Percentiles rank a stretch among this genome's conserved stretches.
These are phyloP conservation scores for Immersiporthe knoxdaviesiana DNA, from an alignment of 2,329 filamentous ascomycete species.

Conservation along the genomic window DNA sequence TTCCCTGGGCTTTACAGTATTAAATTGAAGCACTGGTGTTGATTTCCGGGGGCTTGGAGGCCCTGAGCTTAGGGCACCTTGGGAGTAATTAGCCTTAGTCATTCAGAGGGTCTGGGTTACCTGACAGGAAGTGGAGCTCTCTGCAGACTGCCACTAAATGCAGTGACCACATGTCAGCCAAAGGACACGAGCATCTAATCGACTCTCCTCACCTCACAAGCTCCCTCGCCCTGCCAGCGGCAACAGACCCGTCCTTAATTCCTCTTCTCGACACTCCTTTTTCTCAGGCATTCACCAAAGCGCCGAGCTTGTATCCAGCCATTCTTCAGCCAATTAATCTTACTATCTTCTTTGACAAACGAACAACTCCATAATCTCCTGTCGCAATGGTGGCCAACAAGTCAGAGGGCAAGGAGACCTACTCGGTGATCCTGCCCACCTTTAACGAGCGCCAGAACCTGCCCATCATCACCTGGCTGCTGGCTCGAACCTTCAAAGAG, in stretches of 20 bases:
- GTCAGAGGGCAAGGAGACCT: slow-evolving; percentile 66
- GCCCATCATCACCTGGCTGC: slow-evolving; percentile 91
- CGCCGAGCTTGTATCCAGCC: not conserved
- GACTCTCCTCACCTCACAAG: not conserved
- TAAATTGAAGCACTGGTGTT: too few relatives aligned
- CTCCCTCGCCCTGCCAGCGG: not conserved
- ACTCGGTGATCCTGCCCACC: slow-evolving; percentile 95
- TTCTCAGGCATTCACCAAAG: slow-evolving; percentile 19
- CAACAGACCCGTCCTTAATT: not conserved
- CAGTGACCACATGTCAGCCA: slow-evolving; percentile 3
- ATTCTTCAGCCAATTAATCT: slow-evolving; percentile 21
- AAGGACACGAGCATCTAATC: slow-evolving; percentile 18
- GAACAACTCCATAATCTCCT: slow-evolving; percentile 13
- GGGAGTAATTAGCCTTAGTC: not conserved
- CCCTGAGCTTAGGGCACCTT: not conserved
- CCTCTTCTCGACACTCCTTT: slow-evolving; percentile 27
- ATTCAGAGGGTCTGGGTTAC: not conserved
- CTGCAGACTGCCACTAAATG: not conserved
- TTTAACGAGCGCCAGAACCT: slow-evolving; percentile 99
- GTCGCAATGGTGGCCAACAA: slow-evolving; percentile 53
- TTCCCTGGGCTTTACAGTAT: too few relatives aligned
- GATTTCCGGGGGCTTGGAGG: not conserved
- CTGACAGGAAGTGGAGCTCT: not conserved
- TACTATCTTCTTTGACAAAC: not conserved
- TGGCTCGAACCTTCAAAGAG: slow-evolving; percentile 89